Base-by-base conservation (phyloP, 768 basidiomycete genomes). In the button mushroom (Agaricus bisporus) region DNA sequence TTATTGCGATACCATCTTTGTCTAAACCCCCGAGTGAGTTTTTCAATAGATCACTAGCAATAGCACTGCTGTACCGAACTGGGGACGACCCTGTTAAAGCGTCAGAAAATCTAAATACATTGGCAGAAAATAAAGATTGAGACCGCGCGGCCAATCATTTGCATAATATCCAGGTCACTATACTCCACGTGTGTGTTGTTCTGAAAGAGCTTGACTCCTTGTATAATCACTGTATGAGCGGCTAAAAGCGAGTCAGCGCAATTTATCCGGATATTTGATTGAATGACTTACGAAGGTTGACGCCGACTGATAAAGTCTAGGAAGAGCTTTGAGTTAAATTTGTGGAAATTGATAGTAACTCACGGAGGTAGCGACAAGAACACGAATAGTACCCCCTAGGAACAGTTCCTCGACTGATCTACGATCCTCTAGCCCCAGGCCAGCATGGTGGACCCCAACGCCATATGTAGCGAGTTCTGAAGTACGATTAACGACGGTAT, bases 131-230 rank as follows among this genome's bases (percentile, higher is more conserved):
- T 17, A 29, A 12, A 46, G 36, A 54, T 15, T 46, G 83, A 66
- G 64, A 91, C 90, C 41, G 94, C 94, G 44, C 97, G 82, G 6
- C 95, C 97, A 54, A 98, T 81, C 95, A 98, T 98, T 67, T 97
- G 95, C 78, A 91, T 83, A 26, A 98, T 77, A 61, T 98, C 97
- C 5, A 97, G 76, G 64, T 97, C 95, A 0, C 88, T 86, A 66
- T 97, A 97, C 60, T 98, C 94, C 32, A 77, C 73, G 44, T 81
- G 80, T 14, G 72, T 72, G 42, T 78, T 80, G 48, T 86, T 86
- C 57, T 85, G 81, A 64, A 84, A 99, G 3, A 80, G 73, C 60
- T 83, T 84, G 20, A 95, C 94, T 3, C 95, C 95, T 61, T 91
- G 92, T 61, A 99, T 87, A 56, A 98, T 81, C 46, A 95, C 95